Evolutionary conservation across 495 filamentous ascomycete species (phyloP), one percentile per base, ranked within the genome.

Genomic region (Zalerion maritima): DNA sequence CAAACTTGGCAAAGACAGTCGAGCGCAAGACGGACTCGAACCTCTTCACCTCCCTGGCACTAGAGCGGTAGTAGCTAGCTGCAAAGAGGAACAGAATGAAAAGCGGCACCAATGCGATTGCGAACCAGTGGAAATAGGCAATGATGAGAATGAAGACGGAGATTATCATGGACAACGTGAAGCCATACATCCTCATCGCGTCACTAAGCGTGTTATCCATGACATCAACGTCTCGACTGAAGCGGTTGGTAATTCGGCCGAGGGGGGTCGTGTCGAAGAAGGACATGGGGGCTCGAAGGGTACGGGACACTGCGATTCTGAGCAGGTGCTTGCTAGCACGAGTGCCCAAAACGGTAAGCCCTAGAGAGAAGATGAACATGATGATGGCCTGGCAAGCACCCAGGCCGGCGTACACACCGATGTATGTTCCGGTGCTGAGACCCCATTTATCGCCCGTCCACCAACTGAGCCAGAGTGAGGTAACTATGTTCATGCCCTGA

Each of bases 261-360:
- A 94, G 59, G 1, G 89, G 89, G 0, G 89, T 97, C 0, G 87
- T 94, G 40, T 94, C 89, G 58, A 96, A 94, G 62, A 96, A 96
- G 3, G 77, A 76, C 85, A 96, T 92, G 0, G 89, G 89, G 0
- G 89, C 87, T 26, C 85, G 70, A 22, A 97, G 62, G 1, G 84
- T 80, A 24, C 77, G 70, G 7, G 53, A 65, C 57, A 94, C 79
- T 14, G 89, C 86, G n/a, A 72, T 57, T 7, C 78, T 69, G 23
- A 94, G 66, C 65, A 96, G 83, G n/a, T 63, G 66, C 49, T 75
- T 83, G 46, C 77, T 83, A 4, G 85, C 67, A 6, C 62, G 72
- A 0, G 87, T 92, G 21, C 85, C 84, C 38, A 78, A 68, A 20
- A 86, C 67, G 2, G 83, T 81, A 12, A 87, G 60, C 1, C 60